Evolutionary conservation across 2,329 filamentous ascomycete species (phyloP).

Genomic region (Pseudopyrenochaeta lycopersici): DNA sequence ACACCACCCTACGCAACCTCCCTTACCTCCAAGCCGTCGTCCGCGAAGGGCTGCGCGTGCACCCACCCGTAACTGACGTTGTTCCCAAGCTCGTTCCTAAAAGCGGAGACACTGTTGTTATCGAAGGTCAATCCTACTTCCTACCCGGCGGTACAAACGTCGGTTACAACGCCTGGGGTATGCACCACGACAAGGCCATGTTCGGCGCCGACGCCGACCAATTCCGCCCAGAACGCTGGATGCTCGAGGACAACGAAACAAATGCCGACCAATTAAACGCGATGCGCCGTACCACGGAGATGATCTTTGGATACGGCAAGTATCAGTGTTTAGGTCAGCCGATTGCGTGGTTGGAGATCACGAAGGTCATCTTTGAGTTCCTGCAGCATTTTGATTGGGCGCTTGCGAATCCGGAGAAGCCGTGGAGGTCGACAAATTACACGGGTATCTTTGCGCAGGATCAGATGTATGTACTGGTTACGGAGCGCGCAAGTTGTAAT

Average conservation of each 20-base stretch:
- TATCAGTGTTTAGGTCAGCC: constrained; percentile 42
- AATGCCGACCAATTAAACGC: constrained; percentile 13
- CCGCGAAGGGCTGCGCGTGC: constrained; percentile 54
- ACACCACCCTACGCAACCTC: constrained; percentile 49
- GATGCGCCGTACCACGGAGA: constrained; percentile 38
- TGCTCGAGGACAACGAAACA: constrained; percentile 34
- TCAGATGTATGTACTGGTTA: too few species aligned
- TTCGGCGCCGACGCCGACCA: constrained; percentile 51
- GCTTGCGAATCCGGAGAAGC: too few species aligned
- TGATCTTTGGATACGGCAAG: constrained; percentile 45
- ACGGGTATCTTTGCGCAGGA: too few species aligned
- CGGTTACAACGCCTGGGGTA: constrained; percentile 30
- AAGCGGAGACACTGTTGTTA: constrained; percentile 33
- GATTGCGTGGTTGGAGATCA: constrained; percentile 45
- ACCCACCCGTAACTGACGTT: constrained; percentile 45
- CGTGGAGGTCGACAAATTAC: too few species aligned
- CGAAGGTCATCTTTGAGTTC: constrained; percentile 53
- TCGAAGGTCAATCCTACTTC: constrained; percentile 28
- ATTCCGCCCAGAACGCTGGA: constrained; percentile 60
- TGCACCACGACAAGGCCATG: constrained; percentile 31
- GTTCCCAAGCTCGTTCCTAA: constrained; percentile 35
- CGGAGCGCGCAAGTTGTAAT: too few species aligned
- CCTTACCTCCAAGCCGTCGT: constrained; percentile 58
- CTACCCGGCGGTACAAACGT: constrained; percentile 40
- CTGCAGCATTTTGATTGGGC: too few species aligned